These are phyloP conservation scores for Ophiosphaerella korrae DNA, from an alignment of 2,329 filamentous ascomycete genomes.

Conservation along the genomic window DNA sequence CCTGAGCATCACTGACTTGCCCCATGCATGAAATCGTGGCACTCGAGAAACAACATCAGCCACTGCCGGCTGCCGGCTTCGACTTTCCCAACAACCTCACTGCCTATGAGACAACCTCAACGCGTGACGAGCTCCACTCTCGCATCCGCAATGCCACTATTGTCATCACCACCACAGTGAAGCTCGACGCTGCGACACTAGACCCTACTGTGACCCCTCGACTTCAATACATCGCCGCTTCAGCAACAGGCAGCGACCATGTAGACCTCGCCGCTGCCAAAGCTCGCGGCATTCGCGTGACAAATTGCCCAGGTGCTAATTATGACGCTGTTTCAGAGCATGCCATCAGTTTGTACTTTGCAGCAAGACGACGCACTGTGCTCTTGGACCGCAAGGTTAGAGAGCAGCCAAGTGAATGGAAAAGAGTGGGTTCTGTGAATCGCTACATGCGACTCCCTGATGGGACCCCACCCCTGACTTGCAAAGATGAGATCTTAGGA, in stretches of 20 bases:
- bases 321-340: constrained; percentile 57
- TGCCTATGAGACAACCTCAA: constrained; percentile 41
- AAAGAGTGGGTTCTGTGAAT: constrained; percentile 43
- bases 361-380: constrained; percentile 50
- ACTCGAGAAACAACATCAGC: constrained; percentile 51
- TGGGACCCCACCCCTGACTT: constrained; percentile 51
- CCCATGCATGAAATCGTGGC: constrained; percentile 52
- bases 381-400: constrained; percentile 33
- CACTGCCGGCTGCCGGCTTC: constrained; percentile 45
- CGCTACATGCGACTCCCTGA: constrained; percentile 38
- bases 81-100: constrained; percentile 51
- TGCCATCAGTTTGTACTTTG: constrained; percentile 57
- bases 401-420: constrained; percentile 49
- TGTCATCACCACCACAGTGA: constrained; percentile 49
- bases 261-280: constrained; percentile 53
- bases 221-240: constrained; percentile 52
- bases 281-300: constrained; percentile 52
- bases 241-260: constrained; percentile 55
- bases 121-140: constrained; percentile 40
- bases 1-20: not conserved
- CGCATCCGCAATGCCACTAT: constrained; percentile 56
- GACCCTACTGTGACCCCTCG: constrained; percentile 46
- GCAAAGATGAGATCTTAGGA: constrained; percentile 55
- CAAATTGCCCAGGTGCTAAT: constrained; percentile 55
- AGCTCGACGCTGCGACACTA: constrained; percentile 50